Evolutionary conservation across 129 eudicot genomes (phyloP), one percentile per base, ranked within the genome.

Genomic region (Chrysanthemum makinoi): DNA sequence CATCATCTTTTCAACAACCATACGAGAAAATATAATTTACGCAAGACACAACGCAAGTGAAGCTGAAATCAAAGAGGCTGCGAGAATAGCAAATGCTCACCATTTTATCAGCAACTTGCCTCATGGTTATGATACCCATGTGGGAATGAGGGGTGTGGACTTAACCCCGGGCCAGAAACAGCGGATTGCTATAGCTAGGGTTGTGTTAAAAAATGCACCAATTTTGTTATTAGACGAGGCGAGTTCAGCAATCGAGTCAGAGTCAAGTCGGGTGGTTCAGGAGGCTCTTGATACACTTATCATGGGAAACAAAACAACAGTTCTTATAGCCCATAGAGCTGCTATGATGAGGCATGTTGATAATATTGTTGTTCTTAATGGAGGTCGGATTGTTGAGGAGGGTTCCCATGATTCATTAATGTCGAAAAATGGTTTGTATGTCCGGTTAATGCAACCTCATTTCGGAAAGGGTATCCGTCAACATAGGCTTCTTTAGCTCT

Each of bases 321-420:
- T 94, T 66, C 80, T 94, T 55, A 89, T 94, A 73, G 98, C 98
- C 47, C 98, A 94, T 70, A 79, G 98, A 64, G 98, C 98, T 33
- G 96, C 93, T 43, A 87, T 94, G 98, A 94, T 94, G 98, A 89
- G 90, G 35, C 96, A 94, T 77, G 98, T 94, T 62, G 98, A 94
- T 66, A 94, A 94, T 59, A 87, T 94, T 51, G 98, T 94, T 17
- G 98, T 94, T 16, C 89, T 94, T 57, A 94, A 94, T 52, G 98
- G 96, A 43, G 96, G 98, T 39, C 79, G 92, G 65, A 94, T 94
- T 10, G 98, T 94, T 12, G 98, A 94, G 85, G 96, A 94, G 73
- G 98, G 98, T 57, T 72, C 84, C 14, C 98, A 94, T 64, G 96
- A 94, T 79, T 58, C 83, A 0, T 82, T 94, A 69, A 81, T 86